Percentiles rank a stretch among this genome's conserved stretches.
phyloP scores from a whole-genome alignment of 768 basidiomycete genomes.

The Trametes gibbosa region DNA sequence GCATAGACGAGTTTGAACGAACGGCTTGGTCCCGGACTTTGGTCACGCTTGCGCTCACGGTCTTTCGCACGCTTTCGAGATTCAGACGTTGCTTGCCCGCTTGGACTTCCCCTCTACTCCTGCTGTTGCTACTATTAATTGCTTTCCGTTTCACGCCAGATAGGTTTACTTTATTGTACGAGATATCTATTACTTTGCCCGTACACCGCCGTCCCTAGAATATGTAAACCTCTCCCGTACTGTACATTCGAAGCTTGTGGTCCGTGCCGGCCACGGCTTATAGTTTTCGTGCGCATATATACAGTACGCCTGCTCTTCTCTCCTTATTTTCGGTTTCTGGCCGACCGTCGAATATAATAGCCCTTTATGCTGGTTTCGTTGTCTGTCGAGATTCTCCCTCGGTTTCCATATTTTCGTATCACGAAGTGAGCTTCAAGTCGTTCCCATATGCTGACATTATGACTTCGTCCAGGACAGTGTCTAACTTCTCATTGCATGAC shows the following conservation, averaged over 20 bases:
- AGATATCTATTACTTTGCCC: not conserved
- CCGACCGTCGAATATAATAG: not conserved
- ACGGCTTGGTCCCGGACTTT: not conserved
- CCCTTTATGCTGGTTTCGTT: not conserved
- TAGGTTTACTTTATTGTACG: conserved; percentile 6
- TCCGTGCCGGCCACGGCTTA: not conserved
- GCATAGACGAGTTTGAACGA: not conserved
- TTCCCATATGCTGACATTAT: too few relatives aligned
- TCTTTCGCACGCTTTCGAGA: conserved; percentile 3
- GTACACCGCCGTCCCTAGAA: not conserved
- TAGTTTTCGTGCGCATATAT: not conserved
- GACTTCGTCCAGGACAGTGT: too few relatives aligned
- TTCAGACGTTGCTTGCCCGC: not conserved
- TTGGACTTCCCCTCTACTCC: not conserved
- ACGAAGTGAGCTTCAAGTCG: too few relatives aligned
- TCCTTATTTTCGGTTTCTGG: not conserved
- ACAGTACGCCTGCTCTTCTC: not conserved
- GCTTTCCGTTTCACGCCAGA: not conserved
- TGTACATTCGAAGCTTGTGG: not conserved
- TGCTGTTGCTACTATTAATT: conserved; percentile 11
- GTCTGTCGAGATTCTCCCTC: too few relatives aligned
- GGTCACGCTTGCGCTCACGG: not conserved
- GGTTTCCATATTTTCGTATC: too few relatives aligned
- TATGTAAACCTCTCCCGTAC: not conserved
- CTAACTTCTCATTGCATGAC: too few relatives aligned